Base-by-base conservation (phyloP, 352 stramenopile species). In the Peronospora tabacina region DNA sequence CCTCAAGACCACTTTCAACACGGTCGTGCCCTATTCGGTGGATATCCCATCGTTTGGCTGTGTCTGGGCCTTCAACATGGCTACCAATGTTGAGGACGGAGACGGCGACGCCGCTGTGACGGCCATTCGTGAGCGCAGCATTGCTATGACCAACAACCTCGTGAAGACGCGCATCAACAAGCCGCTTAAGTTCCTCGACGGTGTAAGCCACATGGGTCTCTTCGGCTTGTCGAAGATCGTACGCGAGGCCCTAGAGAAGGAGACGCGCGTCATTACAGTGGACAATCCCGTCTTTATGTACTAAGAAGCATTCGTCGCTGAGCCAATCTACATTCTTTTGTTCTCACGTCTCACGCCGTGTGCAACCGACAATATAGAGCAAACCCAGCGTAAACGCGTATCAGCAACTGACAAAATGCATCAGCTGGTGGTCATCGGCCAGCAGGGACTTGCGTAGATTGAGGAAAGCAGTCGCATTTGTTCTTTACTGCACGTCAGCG, bases 221-320 rank as follows among this genome's bases (percentile, higher is more conserved):
- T 97, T 97, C 49, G 75, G 85, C 34, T 62, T 97, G 55, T 87
- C 89, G 45, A 97, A 97, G 73, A 70, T 82, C 33, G 77, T 98
- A 39, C 82, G 94, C 44, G 81, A 93, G 58, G 66, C 77, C 17
- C 64, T 97, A 40, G 78, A 79, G 47, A 70, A 55, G 26, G 94
- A 98, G 69, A 85, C 72, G 47, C 83, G 94, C 54, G 80, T 97
- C 55, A 98, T 98, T 72, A 98, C 94, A 19, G 77, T 95, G 37
- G 91, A 92, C 46, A 97, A 97, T 75, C 94, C 94, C 36, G 79
- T 98, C 42, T 98, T 97, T 72, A 97, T 98, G 91, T 97, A 84
- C 70, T 97, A 85, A 90, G 36, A 65, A 58, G 45, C 41, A 32
- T 42, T 20, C 11, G 41, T 32, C n/a, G 57, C 46, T 44, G 57